A percentile compares a stretch with the other conserved stretches of the same genome.
Evolutionary conservation across 106 monocot genomes (phyloP).

Genomic region (Dendrobium officinale): DNA sequence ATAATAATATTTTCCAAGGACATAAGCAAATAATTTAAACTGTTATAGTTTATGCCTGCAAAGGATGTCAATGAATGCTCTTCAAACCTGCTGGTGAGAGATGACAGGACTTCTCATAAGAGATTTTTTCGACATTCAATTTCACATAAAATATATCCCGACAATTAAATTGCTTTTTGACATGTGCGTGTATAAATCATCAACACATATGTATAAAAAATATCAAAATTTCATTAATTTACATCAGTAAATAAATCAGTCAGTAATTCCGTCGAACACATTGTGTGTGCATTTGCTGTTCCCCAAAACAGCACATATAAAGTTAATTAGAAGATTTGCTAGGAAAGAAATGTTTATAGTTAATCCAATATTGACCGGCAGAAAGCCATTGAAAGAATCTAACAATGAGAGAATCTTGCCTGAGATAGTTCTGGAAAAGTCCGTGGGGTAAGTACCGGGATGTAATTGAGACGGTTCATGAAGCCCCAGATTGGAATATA

Average conservation of each 20-base stretch:
- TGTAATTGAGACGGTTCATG: too few relatives aligned
- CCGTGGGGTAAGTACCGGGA: background rate
- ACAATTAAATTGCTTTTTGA: too few relatives aligned
- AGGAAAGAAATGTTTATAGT: background rate
- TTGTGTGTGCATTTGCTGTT: background rate
- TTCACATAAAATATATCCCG: too few relatives aligned
- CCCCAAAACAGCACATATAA: background rate
- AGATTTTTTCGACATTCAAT: too few relatives aligned
- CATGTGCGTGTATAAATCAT: too few relatives aligned
- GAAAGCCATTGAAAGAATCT: background rate
- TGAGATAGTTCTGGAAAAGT: background rate
- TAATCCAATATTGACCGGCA: background rate
- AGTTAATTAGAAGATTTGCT: background rate
- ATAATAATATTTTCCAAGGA: too few relatives aligned
- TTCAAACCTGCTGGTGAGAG: too few relatives aligned
- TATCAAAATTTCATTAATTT: background rate
- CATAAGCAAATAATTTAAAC: too few relatives aligned
- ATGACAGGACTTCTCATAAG: too few relatives aligned
- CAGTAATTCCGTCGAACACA: slow-evolving; percentile 9
- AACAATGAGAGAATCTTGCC: background rate
- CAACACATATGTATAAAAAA: too few relatives aligned
- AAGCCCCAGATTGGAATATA: background rate
- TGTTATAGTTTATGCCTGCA: too few relatives aligned
- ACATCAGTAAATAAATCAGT: slow-evolving; percentile 7
- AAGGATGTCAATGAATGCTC: too few relatives aligned